Conservation (phyloP, 108 stramenopile genomes). For the Conticribra guillardii region DNA sequence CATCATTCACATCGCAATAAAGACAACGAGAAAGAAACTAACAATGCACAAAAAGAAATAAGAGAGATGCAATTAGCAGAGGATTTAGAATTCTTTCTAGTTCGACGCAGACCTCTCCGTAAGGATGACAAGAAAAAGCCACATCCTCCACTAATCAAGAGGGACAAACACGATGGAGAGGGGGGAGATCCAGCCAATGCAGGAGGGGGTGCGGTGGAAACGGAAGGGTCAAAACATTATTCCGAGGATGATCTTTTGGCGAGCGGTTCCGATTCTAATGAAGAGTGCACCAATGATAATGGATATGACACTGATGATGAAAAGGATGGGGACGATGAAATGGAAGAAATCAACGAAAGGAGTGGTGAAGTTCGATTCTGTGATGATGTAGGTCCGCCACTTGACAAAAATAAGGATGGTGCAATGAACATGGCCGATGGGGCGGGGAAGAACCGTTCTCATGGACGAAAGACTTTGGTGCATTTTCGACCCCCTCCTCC, state of each 20-base stretch:
- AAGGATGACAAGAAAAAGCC: not conserved
- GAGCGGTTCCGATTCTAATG: not conserved
- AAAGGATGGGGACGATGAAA: conserved; percentile 19
- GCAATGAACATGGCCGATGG: not conserved
- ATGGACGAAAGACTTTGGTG: not conserved
- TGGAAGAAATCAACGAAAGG: conserved; percentile 18
- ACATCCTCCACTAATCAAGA: not conserved
- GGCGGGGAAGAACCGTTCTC: not conserved
- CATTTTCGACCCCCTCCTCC: not conserved
- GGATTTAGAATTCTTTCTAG: conserved; percentile 23
- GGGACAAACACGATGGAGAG: not conserved
- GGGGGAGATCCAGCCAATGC: not conserved
- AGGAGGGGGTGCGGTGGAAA: not conserved
- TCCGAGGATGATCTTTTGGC: not conserved
- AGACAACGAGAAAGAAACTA: not conserved
- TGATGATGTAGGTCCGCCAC: not conserved
- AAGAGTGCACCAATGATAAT: conserved; percentile 3
- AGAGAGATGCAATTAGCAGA: not conserved
- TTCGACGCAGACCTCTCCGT: conserved; percentile 12
- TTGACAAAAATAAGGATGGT: not conserved
- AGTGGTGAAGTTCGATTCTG: conserved; percentile 9
- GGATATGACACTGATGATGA: conserved; percentile 37
- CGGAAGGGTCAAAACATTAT: not conserved
- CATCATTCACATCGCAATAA: not conserved
- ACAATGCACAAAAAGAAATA: not conserved